Percentiles rank a stretch among this genome's conserved stretches.
Conservation (phyloP, 2,329 filamentous ascomycete species). For the Venturia pyrina region DNA sequence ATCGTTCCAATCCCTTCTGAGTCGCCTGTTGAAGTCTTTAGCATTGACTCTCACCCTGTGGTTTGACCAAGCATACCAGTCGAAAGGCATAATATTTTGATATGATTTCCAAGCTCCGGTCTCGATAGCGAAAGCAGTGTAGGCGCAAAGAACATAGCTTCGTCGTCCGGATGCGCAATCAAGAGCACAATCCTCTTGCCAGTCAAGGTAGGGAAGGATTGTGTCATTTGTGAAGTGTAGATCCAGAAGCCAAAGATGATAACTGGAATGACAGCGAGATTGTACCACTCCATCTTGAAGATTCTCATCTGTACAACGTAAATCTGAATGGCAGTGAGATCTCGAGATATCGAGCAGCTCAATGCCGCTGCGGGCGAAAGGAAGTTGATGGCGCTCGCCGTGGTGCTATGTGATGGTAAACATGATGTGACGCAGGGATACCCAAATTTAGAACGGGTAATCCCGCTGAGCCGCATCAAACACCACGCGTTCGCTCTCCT, state of each 20-base stretch:
- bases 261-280: constrained; percentile 30
- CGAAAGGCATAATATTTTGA: constrained; percentile 89
- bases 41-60: constrained; percentile 10
- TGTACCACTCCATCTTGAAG: constrained; percentile 30
- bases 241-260: constrained; percentile 35
- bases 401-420: neutral
- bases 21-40: constrained; percentile 45
- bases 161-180: constrained; percentile 95
- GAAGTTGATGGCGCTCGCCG: neutral
- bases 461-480: constrained; percentile 13
- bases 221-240: constrained; percentile 35
- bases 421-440: neutral
- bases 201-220: constrained; percentile 53
- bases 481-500: neutral
- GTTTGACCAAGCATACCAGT: constrained; percentile 46
- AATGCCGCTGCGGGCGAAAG: neutral
- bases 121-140: constrained; percentile 74
- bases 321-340: neutral
- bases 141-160: constrained; percentile 98
- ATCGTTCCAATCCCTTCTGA: constrained; percentile 79
- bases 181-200: constrained; percentile 85
- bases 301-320: neutral
- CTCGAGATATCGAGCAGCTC: neutral
- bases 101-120: constrained; percentile 72
- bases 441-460: neutral